Evolutionary conservation across 2,329 filamentous ascomycete species (phyloP).

Genomic region (Fusarium sp.): DNA sequence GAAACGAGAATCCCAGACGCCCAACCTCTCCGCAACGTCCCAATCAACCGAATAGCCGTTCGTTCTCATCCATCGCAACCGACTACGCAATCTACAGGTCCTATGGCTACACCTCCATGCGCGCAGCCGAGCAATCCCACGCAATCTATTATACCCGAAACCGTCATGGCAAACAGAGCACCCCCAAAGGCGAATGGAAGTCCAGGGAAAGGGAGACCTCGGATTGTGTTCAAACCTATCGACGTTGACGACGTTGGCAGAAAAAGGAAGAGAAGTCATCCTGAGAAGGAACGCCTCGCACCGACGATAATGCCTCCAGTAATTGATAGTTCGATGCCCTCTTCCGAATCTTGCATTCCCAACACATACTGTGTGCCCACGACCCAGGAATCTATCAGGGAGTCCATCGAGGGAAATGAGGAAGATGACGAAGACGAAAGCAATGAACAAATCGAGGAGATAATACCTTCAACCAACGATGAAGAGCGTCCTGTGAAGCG

Average conservation of each 20-base stretch:
- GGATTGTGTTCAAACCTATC: slow-evolving; percentile 44
- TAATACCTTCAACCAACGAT: slow-evolving; percentile 17
- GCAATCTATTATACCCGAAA: slow-evolving; percentile 39
- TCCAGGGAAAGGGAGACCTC: slow-evolving; percentile 31
- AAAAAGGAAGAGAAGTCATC: slow-evolving; percentile 24
- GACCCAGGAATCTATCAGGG: slow-evolving; percentile 36
- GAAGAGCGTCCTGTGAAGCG: background rate
- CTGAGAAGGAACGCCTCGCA: slow-evolving; percentile 37
- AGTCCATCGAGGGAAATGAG: slow-evolving; percentile 39
- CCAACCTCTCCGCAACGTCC: slow-evolving; percentile 24
- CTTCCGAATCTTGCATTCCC: slow-evolving; percentile 49
- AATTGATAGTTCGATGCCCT: slow-evolving; percentile 43
- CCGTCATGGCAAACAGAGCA: slow-evolving; percentile 11
- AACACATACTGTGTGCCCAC: slow-evolving; percentile 39
- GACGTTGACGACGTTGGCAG: slow-evolving; percentile 31
- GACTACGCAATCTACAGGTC: slow-evolving; percentile 29
- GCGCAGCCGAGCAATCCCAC: slow-evolving; percentile 47
- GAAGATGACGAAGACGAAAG: slow-evolving; percentile 22
- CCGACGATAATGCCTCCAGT: slow-evolving; percentile 40
- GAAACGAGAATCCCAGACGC: slow-evolving; percentile 52
- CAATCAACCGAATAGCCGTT: slow-evolving; percentile 45
- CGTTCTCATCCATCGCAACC: slow-evolving; percentile 28
- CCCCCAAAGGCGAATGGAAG: background rate
- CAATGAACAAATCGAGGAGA: slow-evolving; percentile 11
- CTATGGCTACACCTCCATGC: slow-evolving; percentile 49